Evolutionary conservation across 2,329 filamentous ascomycete species (phyloP).

Genomic region (Colletotrichum destructivum): DNA sequence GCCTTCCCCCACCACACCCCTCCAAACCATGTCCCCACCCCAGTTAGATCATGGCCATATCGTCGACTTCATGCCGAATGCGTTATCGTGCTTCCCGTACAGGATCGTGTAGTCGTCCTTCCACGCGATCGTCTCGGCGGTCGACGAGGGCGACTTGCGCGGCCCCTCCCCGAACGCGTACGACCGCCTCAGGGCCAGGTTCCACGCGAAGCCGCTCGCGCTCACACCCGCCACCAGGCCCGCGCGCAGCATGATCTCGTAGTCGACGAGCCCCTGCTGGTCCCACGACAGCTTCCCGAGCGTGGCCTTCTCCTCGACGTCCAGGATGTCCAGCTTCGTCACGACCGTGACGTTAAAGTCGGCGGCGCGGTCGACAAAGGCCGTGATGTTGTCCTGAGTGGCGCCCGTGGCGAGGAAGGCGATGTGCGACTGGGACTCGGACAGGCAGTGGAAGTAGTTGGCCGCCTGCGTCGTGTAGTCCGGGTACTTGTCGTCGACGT

Average conservation of each 20-base stretch:
- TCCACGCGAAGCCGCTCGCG: conserved; percentile 63
- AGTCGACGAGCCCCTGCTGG: conserved; percentile 66
- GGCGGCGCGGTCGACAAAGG: conserved; percentile 55
- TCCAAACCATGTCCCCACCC: not conserved
- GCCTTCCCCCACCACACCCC: not conserved
- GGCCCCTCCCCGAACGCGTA: conserved; percentile 46
- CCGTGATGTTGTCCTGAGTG: conserved; percentile 50
- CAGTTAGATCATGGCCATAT: conserved; percentile 35
- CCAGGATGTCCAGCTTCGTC: conserved; percentile 60
- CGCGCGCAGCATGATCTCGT: conserved; percentile 62
- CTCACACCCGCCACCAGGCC: conserved; percentile 60
- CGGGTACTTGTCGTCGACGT: conserved; percentile 48
- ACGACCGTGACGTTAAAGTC: conserved; percentile 57
- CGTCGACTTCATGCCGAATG: conserved; percentile 47
- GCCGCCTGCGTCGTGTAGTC: conserved; percentile 52
- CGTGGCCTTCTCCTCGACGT: conserved; percentile 50
- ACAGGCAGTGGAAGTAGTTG: conserved; percentile 51
- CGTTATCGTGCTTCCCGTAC: conserved; percentile 48
- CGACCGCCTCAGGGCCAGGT: conserved; percentile 59
- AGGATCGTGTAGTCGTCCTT: conserved; percentile 52
- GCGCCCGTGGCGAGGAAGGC: conserved; percentile 63
- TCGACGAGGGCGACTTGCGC: conserved; percentile 15
- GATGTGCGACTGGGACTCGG: conserved; percentile 47
- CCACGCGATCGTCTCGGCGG: conserved; percentile 48
- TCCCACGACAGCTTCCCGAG: conserved; percentile 61